Evolutionary conservation across 2,329 filamentous ascomycete genomes (phyloP).

Genomic region (Camillea tinctor): DNA sequence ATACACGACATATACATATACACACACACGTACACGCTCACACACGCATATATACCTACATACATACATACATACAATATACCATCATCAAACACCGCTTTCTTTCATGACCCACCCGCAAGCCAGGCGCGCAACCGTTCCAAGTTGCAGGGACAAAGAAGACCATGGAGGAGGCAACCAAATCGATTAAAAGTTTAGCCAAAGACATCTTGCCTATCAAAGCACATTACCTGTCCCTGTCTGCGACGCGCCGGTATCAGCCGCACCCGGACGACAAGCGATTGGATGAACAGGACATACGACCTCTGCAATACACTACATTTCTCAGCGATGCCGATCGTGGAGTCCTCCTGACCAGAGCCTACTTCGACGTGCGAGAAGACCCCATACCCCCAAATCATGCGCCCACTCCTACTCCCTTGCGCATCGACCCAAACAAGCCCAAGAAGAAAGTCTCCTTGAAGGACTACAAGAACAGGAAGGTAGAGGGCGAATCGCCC

Average conservation of each 20-base stretch:
- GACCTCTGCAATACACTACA: slow-evolving; percentile 56
- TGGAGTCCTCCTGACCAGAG: slow-evolving; percentile 55
- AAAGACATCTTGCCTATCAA: slow-evolving; percentile 51
- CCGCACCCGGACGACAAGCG: slow-evolving; percentile 39
- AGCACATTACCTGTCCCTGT: slow-evolving; percentile 53
- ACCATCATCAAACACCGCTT: slow-evolving; percentile 6
- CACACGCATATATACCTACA: background rate
- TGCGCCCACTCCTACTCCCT: slow-evolving; percentile 23
- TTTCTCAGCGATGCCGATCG: slow-evolving; percentile 58
- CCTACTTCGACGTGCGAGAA: slow-evolving; percentile 57
- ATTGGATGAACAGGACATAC: slow-evolving; percentile 49
- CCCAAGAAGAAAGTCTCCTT: slow-evolving; percentile 50
- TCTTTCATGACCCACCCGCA: slow-evolving; percentile 30
- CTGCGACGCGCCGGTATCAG: slow-evolving; percentile 47
- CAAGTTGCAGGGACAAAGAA: slow-evolving; percentile 34
- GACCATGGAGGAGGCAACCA: slow-evolving; percentile 58
- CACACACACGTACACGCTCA: too few relatives aligned
- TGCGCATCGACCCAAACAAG: slow-evolving; percentile 42
- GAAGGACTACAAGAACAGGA: slow-evolving; percentile 60
- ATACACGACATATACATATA: too few relatives aligned
- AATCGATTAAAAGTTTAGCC: slow-evolving; percentile 53
- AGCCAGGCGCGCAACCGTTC: slow-evolving; percentile 31
- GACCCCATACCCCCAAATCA: slow-evolving; percentile 40
- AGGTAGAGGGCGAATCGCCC: slow-evolving; percentile 33
- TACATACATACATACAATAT: background rate